Conservation (phyloP, 345 rosid species). For the Cardamine chenopodiifolia region DNA sequence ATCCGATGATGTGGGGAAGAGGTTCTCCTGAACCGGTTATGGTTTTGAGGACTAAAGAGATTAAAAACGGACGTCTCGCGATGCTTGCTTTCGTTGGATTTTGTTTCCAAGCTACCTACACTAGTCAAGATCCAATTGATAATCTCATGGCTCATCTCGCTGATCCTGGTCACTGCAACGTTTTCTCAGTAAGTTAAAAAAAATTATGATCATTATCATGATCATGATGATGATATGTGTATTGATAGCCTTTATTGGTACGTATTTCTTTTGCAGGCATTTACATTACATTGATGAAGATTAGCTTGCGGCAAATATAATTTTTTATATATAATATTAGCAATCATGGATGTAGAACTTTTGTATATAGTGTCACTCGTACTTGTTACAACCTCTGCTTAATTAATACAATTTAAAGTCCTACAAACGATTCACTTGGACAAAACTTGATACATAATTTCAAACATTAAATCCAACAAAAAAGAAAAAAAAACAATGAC, state of each 20-base stretch:
- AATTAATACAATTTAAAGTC: too few species aligned
- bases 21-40: slow-evolving; percentile 95
- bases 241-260: slow-evolving; percentile 2
- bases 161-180: slow-evolving; percentile 93
- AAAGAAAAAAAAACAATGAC: background rate
- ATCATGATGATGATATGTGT: background rate
- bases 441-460: background rate
- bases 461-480: background rate
- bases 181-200: slow-evolving; percentile 65
- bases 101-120: slow-evolving; percentile 81
- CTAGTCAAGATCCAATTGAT: slow-evolving; percentile 70
- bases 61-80: slow-evolving; percentile 88
- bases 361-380: slow-evolving; percentile 13
- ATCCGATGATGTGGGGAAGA: slow-evolving; percentile 86
- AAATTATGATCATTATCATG: background rate
- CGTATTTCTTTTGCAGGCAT: slow-evolving; percentile 57
- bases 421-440: background rate
- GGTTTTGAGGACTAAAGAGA: slow-evolving; percentile 93
- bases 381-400: background rate
- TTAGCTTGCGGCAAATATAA: background rate
- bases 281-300: slow-evolving; percentile 49
- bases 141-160: slow-evolving; percentile 88
- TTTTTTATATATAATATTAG: background rate
- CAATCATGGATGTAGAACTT: background rate
- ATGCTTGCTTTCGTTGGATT: slow-evolving; percentile 93